Evolutionary conservation across 768 basidiomycete species (phyloP).

Genomic region (Podaxis carcinomalis): DNA sequence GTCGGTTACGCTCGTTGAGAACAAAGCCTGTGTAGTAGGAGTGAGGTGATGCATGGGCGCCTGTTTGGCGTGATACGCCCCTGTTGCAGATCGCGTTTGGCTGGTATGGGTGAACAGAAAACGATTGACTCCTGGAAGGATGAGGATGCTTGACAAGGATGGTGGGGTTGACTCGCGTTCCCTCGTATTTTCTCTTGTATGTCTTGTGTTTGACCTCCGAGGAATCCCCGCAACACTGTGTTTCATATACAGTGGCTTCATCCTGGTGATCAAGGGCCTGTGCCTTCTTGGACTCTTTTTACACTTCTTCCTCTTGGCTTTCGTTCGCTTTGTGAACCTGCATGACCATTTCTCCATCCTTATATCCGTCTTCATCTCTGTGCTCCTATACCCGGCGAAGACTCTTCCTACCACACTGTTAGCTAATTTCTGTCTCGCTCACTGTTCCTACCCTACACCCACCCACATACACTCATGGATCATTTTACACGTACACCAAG

Average conservation of each 20-base stretch:
- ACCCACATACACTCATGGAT: slow-evolving; percentile 4
- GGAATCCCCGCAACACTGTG: background rate
- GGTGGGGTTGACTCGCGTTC: background rate
- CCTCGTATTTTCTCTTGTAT: background rate
- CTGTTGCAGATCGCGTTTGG: background rate
- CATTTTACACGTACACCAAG: slow-evolving; percentile 11
- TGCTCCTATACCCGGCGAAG: slow-evolving; percentile 6
- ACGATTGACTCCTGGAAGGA: background rate
- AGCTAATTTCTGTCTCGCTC: background rate
- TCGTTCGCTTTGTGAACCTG: background rate
- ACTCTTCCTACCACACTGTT: background rate
- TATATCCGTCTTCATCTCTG: background rate
- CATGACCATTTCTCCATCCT: background rate
- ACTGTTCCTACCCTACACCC: background rate
- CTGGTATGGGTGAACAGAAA: background rate
- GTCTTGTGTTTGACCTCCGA: background rate
- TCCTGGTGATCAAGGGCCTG: background rate
- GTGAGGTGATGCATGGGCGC: background rate
- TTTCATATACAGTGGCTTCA: slow-evolving; percentile 1
- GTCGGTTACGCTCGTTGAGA: slow-evolving; percentile 31
- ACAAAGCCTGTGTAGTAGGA: background rate
- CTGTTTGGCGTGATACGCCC: background rate
- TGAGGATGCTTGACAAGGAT: background rate
- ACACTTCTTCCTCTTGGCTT: background rate
- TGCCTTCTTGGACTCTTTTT: slow-evolving; percentile 1